phyloP scores from a whole-genome alignment of 2,329 filamentous ascomycete genomes.

The Sarocladium oryzae region DNA sequence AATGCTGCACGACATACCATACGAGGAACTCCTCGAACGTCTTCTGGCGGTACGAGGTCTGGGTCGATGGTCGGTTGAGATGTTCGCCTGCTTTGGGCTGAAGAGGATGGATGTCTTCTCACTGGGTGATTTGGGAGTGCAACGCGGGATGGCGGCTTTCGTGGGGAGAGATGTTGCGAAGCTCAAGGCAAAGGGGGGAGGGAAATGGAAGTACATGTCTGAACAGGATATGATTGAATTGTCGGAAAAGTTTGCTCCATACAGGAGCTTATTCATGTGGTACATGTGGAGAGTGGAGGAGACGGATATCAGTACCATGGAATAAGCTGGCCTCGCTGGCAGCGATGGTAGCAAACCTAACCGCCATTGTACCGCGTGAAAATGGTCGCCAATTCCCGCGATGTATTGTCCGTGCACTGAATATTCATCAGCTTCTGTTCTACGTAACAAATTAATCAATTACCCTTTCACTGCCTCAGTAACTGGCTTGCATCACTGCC shows the following conservation, averaged over 20 bases:
- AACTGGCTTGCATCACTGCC: no score
- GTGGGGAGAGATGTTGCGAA: slow-evolving; percentile 76
- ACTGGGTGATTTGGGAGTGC: slow-evolving; percentile 85
- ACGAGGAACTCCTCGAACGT: slow-evolving; percentile 78
- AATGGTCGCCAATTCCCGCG: no score
- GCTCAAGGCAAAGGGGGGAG: slow-evolving; percentile 63
- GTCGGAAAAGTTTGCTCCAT: slow-evolving; percentile 74
- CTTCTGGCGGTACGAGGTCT: slow-evolving; percentile 82
- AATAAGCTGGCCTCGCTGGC: slow-evolving; percentile 20
- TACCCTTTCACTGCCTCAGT: no score
- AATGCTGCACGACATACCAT: slow-evolving; percentile 70
- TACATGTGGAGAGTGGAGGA: slow-evolving; percentile 91
- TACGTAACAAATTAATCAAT: no score
- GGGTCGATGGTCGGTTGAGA: slow-evolving; percentile 88
- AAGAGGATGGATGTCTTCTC: slow-evolving; percentile 94
- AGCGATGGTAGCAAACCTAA: no score
- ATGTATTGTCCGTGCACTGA: no score
- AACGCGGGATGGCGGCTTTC: slow-evolving; percentile 88
- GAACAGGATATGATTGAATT: slow-evolving; percentile 87
- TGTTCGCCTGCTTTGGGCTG: slow-evolving; percentile 95
- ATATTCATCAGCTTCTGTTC: no score
- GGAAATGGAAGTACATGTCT: slow-evolving; percentile 97
- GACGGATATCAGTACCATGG: slow-evolving; percentile 63
- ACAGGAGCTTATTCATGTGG: slow-evolving; percentile 94
- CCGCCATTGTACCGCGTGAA: no score